Percentiles rank a stretch among this genome's conserved stretches.
These are phyloP conservation scores for Aureobasidium pullulans DNA, from an alignment of 2,329 filamentous ascomycete species.

Conservation along the genomic window DNA sequence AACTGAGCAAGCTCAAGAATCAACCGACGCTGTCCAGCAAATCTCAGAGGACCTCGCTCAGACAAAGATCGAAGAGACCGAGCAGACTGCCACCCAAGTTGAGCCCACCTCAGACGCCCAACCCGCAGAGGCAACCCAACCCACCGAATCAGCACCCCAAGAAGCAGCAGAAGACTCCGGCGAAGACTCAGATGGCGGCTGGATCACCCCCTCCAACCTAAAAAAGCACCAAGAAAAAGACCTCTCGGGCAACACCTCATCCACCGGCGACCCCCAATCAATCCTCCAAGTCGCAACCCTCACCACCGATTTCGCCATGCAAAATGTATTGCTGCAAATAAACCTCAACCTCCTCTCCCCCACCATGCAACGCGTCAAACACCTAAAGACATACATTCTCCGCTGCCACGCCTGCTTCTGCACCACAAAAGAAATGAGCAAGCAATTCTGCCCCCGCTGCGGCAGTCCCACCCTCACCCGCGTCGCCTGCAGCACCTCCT, in stretches of 20 bases:
- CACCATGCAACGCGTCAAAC: conserved; percentile 69
- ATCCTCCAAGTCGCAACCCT: conserved; percentile 83
- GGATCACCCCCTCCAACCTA: conserved; percentile 93
- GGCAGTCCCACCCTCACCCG: conserved; percentile 81
- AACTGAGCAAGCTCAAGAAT: not conserved
- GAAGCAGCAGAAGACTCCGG: conserved; percentile 25
- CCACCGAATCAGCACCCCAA: not conserved
- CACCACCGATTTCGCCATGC: conserved; percentile 95
- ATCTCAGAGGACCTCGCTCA: not conserved
- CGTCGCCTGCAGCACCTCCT: conserved; percentile 76
- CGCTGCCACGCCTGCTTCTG: conserved; percentile 92
- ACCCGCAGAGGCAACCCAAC: not conserved
- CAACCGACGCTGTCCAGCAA: not conserved
- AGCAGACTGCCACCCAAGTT: not conserved
- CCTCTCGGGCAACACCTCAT: conserved; percentile 37
- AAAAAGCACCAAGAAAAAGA: conserved; percentile 73
- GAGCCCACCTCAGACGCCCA: not conserved
- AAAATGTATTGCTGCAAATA: conserved; percentile 91
- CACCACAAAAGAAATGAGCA: conserved; percentile 71
- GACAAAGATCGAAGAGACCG: not conserved
- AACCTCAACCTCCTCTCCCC: conserved; percentile 84
- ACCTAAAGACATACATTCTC: conserved; percentile 80
- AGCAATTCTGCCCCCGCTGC: conserved; percentile 89
- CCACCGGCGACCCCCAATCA: conserved; percentile 45
- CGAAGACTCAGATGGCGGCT: conserved; percentile 54